Base-by-base conservation (phyloP, 768 basidiomycete species). In the Leccinum ochraceum region DNA sequence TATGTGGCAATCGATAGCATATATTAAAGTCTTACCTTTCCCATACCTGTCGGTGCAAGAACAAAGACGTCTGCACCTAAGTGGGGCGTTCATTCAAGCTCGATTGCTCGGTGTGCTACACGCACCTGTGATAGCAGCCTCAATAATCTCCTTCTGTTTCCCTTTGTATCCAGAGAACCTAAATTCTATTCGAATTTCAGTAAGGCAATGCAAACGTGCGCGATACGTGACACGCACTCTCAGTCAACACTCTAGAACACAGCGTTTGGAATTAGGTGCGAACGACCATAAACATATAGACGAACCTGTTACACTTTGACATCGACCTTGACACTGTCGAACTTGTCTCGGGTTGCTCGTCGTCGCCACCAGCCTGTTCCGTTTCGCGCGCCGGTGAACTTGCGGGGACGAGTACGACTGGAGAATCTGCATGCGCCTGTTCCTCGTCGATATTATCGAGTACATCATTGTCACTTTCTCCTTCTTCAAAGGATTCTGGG, bases 21-120 rank as follows among this genome's bases (percentile, higher is more conserved):
- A 6, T 6, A 26, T 50, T 6, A 14, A 1, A 53, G 69, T 67
- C 42, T 32, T 36, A 88, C 92, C 82, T 94, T 94, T 36, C 92
- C 93, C 89, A 94, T 91, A 4, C 92, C 91, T 10, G 93, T 94
- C 0, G 92, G 91, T 17, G 92, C 92, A 3, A 93, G 80, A 10
- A 92, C 89, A 53, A 93, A 81, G 14, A 93, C 85, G 72, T 93
- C 91, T 9, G 74, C 75, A 4, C 88, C 90, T 90, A 58, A 6
- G 39, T 24, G 8, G 5, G 30, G 22, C 14, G 50, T 63, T 60
- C 49, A 63, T 52, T 30, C 46, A 8, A 22, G 26, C n/a, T 28
- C 44, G 52, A 44, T 22, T 17, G 24, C 13, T 7, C 24, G 3
- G 30, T 10, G 3, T 8, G 22, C 28, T 16, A 48, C 8, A 53